Conservation (phyloP, 345 rosid genomes). For the Raphanus sativus region DNA sequence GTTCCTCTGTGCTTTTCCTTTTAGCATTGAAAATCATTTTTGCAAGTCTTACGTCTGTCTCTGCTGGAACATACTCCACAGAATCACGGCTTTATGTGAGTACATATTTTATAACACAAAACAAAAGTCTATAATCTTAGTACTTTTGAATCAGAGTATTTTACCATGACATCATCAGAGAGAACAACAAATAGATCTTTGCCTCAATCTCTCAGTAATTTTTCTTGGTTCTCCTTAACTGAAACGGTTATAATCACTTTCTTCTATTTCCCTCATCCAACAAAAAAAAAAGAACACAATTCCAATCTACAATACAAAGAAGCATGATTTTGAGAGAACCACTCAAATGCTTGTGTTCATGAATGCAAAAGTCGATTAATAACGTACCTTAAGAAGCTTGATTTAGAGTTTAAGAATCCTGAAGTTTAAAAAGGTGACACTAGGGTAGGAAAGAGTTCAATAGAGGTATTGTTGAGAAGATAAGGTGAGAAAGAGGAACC, state of each 20-base stretch:
- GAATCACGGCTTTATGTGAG: conserved; percentile 63
- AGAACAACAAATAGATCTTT: conserved; percentile 61
- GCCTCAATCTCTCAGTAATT: conserved; percentile 56
- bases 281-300: too few relatives aligned
- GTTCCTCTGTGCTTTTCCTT: conserved; percentile 45
- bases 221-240: conserved; percentile 56
- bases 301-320: too few relatives aligned
- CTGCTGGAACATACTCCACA: conserved; percentile 74
- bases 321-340: too few relatives aligned
- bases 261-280: too few relatives aligned
- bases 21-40: neutral
- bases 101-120: neutral
- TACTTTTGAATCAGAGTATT: neutral
- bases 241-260: neutral
- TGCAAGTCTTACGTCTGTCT: conserved; percentile 73
- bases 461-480: too few relatives aligned
- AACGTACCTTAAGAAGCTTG: conserved; percentile 63
- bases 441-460: too few relatives aligned
- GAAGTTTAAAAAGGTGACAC: neutral
- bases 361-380: neutral
- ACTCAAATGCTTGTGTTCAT: too few relatives aligned
- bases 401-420: conserved; percentile 59
- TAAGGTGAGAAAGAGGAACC: too few relatives aligned
- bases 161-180: conserved; percentile 72
- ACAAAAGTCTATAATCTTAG: neutral